Base-by-base conservation (phyloP, 305 asterid species). In the Fraxinus velutina region DNA sequence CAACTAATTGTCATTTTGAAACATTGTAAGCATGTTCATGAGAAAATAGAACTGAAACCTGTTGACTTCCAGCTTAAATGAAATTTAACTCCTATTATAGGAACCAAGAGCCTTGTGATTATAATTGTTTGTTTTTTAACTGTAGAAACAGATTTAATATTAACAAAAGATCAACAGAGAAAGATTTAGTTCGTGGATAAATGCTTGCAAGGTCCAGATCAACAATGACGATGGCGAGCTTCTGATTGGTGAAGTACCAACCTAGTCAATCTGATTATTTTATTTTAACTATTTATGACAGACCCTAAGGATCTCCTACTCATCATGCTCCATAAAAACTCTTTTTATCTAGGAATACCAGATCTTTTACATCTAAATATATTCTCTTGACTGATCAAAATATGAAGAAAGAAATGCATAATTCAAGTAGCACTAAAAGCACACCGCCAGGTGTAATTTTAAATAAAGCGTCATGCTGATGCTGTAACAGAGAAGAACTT, bases 401-500 rank as follows among this genome's bases (percentile, higher is more conserved):
- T 70, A n/a, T 32, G 42, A 70, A 30, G 22, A 30, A 70, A 30
- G 75, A 70, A 70, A 68, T 68, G 39, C 30, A 30, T 13, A 27
- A 68, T 68, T 68, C 39, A 68, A 68, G 39, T 12, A 29, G 75
- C 73, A 66, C 34, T 10, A 12, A 66, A 66, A 66, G 30, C 73
- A 66, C 7, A 66, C 73, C 73, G 1, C 73, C 34, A 12, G n/a
- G 17, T 1, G 17, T 64, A 64, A 64, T 24, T 64, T 24, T 64
- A 64, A 62, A 52, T 30, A 29, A 33, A 19, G 55, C 8, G 6
- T 75, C 75, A 42, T 9, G 68, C 64, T 22, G 33, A 32, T 37
- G n/a, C 80, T 57, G 21, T 21, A 77, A 79, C 77, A 84, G 36
- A 17, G 64, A 24, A 76, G 36, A 73, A 33, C 17, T 77, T 81